Evolutionary conservation across 2,329 filamentous ascomycete genomes (phyloP), one percentile per base, ranked within the genome.

Genomic region (Xylaria hypoxylon): DNA sequence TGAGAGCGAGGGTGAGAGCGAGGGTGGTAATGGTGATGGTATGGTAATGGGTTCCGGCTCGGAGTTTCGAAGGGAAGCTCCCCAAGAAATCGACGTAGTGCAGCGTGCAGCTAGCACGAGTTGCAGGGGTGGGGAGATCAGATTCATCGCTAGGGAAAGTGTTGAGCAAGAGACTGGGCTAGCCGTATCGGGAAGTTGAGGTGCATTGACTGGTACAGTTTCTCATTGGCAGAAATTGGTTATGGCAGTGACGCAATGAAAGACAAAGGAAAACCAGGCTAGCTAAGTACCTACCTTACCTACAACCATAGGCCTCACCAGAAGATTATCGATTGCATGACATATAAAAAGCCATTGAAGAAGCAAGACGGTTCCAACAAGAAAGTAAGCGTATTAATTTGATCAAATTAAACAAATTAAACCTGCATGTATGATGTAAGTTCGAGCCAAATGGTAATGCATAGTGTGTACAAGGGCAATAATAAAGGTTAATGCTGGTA

Each of bases 161-260:
- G 24, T 5, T 24, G 4, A n/a, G 33, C 6, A 7, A 7, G 3
- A 26, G n/a, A 35, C 5, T 7, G 2, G 10, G 44, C 65, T 68
- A 68, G 42, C 65, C 42, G 13, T 15, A 42, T 62, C 17, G 17
- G 62, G 61, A 58, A 64, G 38, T 17, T n/a, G n/a, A n/a, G n/a
- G n/a, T n/a, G n/a, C n/a, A n/a, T n/a, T 38, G 3, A 13, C 24
- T 11, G 35, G 22, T 3, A 33, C 47, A 7, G 15, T 22, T 5
- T 40, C 17, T 22, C 45, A 61, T 62, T 53, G 40, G 42, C 17
- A 5, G 10, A 19, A 28, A 7, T 10, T 55, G 13, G 6, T 17
- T n/a, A 42, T 2, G n/a, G 26, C 22, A 47, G 51, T 62, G 50
- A 55, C 59, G 40, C 59, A 55, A 62, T 35, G 22, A 17, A 26